phyloP scores from a whole-genome alignment of 345 rosid genomes.

The Hypericum androsaemum region DNA sequence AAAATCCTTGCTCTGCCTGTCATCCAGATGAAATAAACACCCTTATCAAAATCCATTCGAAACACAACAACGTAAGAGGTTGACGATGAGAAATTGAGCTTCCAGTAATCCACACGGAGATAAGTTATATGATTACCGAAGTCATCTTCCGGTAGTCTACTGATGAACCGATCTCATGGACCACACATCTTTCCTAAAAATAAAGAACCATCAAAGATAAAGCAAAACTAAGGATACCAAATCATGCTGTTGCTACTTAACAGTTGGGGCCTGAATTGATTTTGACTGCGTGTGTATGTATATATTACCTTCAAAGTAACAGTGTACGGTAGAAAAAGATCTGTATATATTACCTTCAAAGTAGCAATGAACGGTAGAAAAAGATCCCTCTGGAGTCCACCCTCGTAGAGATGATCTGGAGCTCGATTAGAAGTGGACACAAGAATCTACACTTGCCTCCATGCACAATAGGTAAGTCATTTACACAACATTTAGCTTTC shows the following conservation, averaged over 20 bases:
- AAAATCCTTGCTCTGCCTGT: slow-evolving; percentile 92
- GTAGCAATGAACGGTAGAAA: slow-evolving; percentile 82
- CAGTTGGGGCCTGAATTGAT: background rate
- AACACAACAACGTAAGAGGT: slow-evolving; percentile 5
- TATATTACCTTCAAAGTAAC: slow-evolving; percentile 70
- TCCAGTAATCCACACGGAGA: background rate
- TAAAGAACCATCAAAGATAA: no score
- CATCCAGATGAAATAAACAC: slow-evolving; percentile 3
- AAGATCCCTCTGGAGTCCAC: slow-evolving; percentile 97
- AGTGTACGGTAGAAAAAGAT: slow-evolving; percentile 90
- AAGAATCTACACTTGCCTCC: slow-evolving; percentile 66
- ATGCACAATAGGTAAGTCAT: slow-evolving; percentile 19
- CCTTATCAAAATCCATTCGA: slow-evolving; percentile 5
- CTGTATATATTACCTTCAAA: slow-evolving; percentile 98
- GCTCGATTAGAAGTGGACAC: slow-evolving; percentile 94
- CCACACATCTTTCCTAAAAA: slow-evolving; percentile 63
- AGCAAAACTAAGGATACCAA: no score
- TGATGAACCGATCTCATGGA: slow-evolving; percentile 80
- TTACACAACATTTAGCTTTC: slow-evolving; percentile 1
- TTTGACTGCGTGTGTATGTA: background rate
- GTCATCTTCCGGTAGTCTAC: slow-evolving; percentile 85
- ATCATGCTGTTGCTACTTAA: no score
- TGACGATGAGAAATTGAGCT: slow-evolving; percentile 13
- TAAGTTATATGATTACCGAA: slow-evolving; percentile 38
- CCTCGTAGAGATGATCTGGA: slow-evolving; percentile 89